phyloP scores from a whole-genome alignment of 208 protist species.

The Crithidia thermophila region DNA sequence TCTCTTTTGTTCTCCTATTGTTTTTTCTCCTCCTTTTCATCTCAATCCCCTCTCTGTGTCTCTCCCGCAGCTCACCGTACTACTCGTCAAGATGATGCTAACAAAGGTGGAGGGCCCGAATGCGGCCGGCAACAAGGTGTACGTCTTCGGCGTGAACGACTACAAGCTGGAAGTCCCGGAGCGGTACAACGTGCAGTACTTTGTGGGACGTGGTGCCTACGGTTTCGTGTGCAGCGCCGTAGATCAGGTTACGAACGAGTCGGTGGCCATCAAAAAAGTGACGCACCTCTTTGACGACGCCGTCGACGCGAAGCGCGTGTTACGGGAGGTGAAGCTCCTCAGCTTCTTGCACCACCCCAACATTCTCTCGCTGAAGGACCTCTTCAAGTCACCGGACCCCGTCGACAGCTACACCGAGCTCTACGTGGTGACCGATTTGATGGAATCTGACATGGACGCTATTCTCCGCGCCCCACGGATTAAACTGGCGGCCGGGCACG shows the following conservation, averaged over 20 bases:
- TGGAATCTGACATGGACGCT: slow-evolving; percentile 92
- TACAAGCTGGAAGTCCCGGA: slow-evolving; percentile 67
- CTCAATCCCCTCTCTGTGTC: background rate
- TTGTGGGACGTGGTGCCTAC: slow-evolving; percentile 91
- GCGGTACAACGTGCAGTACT: slow-evolving; percentile 66
- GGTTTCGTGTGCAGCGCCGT: slow-evolving; percentile 87
- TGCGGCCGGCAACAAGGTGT: slow-evolving; percentile 66
- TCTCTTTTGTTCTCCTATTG: slow-evolving; percentile 18
- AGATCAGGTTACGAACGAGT: slow-evolving; percentile 56
- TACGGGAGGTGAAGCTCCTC: slow-evolving; percentile 85
- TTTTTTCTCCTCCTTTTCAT: slow-evolving; percentile 2
- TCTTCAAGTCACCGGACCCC: slow-evolving; percentile 47
- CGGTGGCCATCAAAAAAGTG: slow-evolving; percentile 99
- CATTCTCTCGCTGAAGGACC: slow-evolving; percentile 80
- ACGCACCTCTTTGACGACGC: slow-evolving; percentile 95
- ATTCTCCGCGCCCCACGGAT: slow-evolving; percentile 64
- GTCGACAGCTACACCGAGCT: slow-evolving; percentile 65
- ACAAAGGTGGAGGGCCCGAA: slow-evolving; percentile 70
- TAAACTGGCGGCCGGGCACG: slow-evolving; percentile 71
- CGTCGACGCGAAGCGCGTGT: slow-evolving; percentile 83
- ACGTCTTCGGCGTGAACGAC: slow-evolving; percentile 63
- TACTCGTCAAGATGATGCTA: slow-evolving; percentile 60
- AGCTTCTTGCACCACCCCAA: slow-evolving; percentile 77
- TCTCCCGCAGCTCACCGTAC: background rate
- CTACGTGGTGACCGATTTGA: slow-evolving; percentile 92